These are phyloP conservation scores for Apiotrichum siamense DNA, from an alignment of 1,284 basidiomycete species.

Conservation along the genomic window DNA sequence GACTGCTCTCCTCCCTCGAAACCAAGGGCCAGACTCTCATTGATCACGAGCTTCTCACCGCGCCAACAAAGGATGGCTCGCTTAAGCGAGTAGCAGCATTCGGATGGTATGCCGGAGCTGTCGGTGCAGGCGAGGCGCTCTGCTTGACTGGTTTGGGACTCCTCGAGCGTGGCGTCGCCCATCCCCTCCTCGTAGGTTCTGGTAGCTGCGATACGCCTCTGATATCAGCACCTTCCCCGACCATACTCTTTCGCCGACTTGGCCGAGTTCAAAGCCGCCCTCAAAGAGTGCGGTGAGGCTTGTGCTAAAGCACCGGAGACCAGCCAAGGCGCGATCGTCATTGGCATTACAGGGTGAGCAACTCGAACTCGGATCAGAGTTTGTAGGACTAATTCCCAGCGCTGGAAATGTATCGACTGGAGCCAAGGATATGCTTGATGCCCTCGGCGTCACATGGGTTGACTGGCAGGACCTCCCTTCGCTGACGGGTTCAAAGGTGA, in stretches of 20 bases:
- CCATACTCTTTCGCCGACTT: conserved; percentile 67
- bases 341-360: conserved; percentile 72
- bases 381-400: conserved; percentile 46
- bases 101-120: conserved; percentile 82
- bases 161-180: conserved; percentile 68
- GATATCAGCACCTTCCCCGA: conserved; percentile 63
- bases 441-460: conserved; percentile 63
- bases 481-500: conserved; percentile 55
- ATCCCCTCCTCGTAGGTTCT: conserved; percentile 76
- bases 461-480: conserved; percentile 55
- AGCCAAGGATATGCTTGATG: conserved; percentile 61
- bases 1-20: conserved; percentile 61
- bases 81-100: conserved; percentile 78
- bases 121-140: conserved; percentile 74
- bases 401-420: conserved; percentile 74
- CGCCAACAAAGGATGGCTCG: conserved; percentile 29
- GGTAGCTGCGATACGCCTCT: conserved; percentile 26
- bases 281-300: conserved; percentile 57
- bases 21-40: conserved; percentile 55
- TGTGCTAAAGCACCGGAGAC: background rate
- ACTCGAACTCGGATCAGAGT: background rate
- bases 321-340: conserved; percentile 64
- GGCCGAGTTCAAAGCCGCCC: conserved; percentile 55
- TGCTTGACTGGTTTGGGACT: conserved; percentile 70
- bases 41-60: conserved; percentile 77